A percentile compares a stretch with the other conserved stretches of the same genome.
phyloP scores from a whole-genome alignment of 208 protist genomes.

The Strigomonas galati region DNA sequence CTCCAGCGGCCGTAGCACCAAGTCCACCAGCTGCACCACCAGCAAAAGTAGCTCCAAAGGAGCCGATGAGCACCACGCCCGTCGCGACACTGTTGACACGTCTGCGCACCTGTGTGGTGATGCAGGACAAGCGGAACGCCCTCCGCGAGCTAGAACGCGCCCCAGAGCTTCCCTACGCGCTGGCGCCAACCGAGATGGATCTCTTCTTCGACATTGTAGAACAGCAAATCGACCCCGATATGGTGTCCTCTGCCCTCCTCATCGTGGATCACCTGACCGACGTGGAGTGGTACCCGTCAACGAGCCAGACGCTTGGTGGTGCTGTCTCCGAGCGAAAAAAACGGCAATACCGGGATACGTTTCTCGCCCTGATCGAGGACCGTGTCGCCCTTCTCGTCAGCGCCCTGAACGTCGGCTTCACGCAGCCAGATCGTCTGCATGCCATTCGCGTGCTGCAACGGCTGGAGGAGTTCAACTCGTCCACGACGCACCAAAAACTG shows the following conservation, averaged over 20 bases:
- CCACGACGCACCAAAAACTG: slow-evolving; percentile 44
- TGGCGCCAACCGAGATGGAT: slow-evolving; percentile 36
- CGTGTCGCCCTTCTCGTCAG: slow-evolving; percentile 50
- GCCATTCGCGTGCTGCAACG: slow-evolving; percentile 58
- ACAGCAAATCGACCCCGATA: slow-evolving; percentile 28
- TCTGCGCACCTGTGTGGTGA: slow-evolving; percentile 68
- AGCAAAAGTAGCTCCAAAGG: too few relatives aligned
- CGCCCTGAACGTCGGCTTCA: slow-evolving; percentile 20
- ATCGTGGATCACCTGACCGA: slow-evolving; percentile 57
- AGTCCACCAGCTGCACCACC: too few relatives aligned
- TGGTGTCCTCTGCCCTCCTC: slow-evolving; percentile 38
- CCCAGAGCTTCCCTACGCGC: slow-evolving; percentile 51
- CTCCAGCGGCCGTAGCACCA: too few relatives aligned
- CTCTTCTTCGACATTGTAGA: slow-evolving; percentile 31
- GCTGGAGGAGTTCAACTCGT: slow-evolving; percentile 60
- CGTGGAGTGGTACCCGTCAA: slow-evolving; percentile 37
- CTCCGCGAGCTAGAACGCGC: slow-evolving; percentile 47
- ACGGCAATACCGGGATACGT: slow-evolving; percentile 37
- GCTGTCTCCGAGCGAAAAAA: slow-evolving; percentile 32
- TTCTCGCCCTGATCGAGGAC: slow-evolving; percentile 42
- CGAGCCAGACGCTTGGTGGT: slow-evolving; percentile 10
- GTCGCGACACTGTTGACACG: slow-evolving; percentile 68
- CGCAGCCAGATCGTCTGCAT: slow-evolving; percentile 54
- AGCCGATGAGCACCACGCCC: slow-evolving; percentile 13
- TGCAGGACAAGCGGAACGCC: slow-evolving; percentile 78